Evolutionary conservation across 345 rosid genomes (phyloP).

Genomic region (Luvunga scandens): DNA sequence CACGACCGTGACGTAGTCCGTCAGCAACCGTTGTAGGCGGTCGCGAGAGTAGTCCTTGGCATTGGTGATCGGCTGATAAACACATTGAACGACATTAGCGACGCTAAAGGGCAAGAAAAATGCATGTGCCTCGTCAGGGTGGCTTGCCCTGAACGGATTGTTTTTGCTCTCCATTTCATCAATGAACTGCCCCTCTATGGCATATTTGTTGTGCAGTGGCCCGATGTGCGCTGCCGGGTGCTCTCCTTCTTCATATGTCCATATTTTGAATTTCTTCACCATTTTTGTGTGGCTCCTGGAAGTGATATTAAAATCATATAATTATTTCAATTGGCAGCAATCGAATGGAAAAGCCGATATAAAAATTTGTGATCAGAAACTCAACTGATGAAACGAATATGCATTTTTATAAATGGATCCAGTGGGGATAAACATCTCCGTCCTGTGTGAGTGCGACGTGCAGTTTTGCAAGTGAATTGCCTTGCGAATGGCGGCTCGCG

Average conservation of each 20-base stretch:
- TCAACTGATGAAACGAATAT: constrained; percentile 74
- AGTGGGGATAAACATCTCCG: constrained; percentile 41
- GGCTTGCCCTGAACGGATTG: constrained; percentile 34
- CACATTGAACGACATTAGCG: constrained; percentile 17
- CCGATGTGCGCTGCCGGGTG: constrained; percentile 40
- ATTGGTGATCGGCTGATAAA: constrained; percentile 31
- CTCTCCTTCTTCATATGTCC: constrained; percentile 54
- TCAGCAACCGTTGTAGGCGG: constrained; percentile 13
- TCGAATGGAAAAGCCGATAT: too few species aligned
- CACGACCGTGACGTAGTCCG: constrained; percentile 38
- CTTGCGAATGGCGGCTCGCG: constrained; percentile 36
- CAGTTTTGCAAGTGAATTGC: constrained; percentile 44
- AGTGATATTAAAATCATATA: background rate
- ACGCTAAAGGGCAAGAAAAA: constrained; percentile 53
- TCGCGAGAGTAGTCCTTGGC: constrained; percentile 22
- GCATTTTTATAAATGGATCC: constrained; percentile 62
- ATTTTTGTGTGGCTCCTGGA: constrained; percentile 52
- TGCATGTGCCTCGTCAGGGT: constrained; percentile 42
- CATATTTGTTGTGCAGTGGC: constrained; percentile 39
- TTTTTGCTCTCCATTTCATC: constrained; percentile 38
- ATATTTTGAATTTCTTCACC: constrained; percentile 52
- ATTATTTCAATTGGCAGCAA: too few species aligned
- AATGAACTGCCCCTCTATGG: constrained; percentile 55
- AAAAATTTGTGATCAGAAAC: constrained; percentile 7
- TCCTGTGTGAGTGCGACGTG: constrained; percentile 39